Evolutionary conservation across 306 rosid genomes (phyloP), one percentile per base, ranked within the genome.

Genomic region (Morella rubra): DNA sequence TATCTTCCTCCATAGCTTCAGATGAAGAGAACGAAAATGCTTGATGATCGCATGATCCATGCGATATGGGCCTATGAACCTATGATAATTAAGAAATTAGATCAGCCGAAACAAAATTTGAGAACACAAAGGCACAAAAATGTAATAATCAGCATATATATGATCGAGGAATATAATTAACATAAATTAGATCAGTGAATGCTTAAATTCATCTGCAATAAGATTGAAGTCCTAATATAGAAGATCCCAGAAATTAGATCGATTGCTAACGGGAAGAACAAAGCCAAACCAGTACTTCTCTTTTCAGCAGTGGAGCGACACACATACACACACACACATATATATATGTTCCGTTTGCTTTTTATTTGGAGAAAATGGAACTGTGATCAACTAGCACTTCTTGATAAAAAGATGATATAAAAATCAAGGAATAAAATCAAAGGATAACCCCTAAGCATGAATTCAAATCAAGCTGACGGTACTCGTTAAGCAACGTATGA

Each of bases 21-120:
- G 71, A 32, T 79, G 81, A 60, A 80, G 76, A 60, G 41, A 20
- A 74, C 3, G 69, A 78, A 49, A 55, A 72, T 8, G 59, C 47
- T 53, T 61, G 47, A 18, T 72, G 75, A 74, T 74, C 81, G 71
- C 87, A 84, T 87, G 85, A 85, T 44, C 66, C 83, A 3, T 83
- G 64, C 75, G 69, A 32, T 62, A 45, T 77, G 54, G 67, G 37
- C 62, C 60, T 79, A 51, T 52, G 44, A 55, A 22, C 85, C 89
- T 86, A 69, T 47, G 27, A 75, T 50, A 37, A 10, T 78, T 65
- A 32, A 41, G 11, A 37, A 18, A 44, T 56, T 67, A 79, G 54
- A 72, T 11, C 49, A 73, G 32, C 16, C 22, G 37, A 59, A n/a
- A 42, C 14, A 37, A 41, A 37, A 41, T 16, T 41, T 41, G 5